Conservation (phyloP, 345 rosid species). For the Populus davidiana region DNA sequence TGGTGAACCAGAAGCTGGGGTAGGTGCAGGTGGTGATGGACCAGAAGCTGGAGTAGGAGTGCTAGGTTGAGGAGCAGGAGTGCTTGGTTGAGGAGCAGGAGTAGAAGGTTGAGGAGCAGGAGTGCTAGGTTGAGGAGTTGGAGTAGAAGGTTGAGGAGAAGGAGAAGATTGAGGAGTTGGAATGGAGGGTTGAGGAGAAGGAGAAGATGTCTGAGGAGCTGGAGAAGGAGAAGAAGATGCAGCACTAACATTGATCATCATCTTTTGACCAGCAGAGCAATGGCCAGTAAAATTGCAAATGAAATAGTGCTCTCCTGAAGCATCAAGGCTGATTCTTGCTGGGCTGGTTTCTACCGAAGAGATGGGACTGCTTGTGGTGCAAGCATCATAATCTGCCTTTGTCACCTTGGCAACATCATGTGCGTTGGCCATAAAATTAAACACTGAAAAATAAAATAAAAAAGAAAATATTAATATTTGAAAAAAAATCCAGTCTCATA, state of each 20-base stretch:
- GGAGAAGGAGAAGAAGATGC: conserved; percentile 15
- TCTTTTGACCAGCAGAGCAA: conserved; percentile 24
- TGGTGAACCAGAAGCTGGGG: neutral
- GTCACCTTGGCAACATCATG: conserved; percentile 24
- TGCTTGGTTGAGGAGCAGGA: no score
- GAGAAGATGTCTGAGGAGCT: no score
- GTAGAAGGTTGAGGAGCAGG: no score
- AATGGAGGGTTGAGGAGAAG: no score
- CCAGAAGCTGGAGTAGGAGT: no score
- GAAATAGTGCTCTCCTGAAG: conserved; percentile 22
- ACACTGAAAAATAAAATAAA: conserved; percentile 4
- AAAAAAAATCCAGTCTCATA: neutral
- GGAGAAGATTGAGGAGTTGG: neutral
- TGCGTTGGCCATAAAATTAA: conserved; percentile 3
- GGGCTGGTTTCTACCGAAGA: neutral
- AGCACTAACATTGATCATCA: conserved; percentile 22
- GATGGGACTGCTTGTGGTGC: conserved; percentile 12
- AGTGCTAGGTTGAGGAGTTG: conserved; percentile 15
- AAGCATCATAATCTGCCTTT: conserved; percentile 23
- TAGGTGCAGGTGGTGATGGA: neutral
- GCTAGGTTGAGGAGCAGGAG: no score
- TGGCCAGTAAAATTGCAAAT: conserved; percentile 19
- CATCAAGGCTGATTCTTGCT: conserved; percentile 19
- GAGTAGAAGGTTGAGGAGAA: conserved; percentile 1
- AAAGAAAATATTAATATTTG: neutral